A percentile compares a stretch with the other conserved stretches of the same genome.
phyloP scores from a whole-genome alignment of 148 eudicot genomes.

The Oxyria digyna region DNA sequence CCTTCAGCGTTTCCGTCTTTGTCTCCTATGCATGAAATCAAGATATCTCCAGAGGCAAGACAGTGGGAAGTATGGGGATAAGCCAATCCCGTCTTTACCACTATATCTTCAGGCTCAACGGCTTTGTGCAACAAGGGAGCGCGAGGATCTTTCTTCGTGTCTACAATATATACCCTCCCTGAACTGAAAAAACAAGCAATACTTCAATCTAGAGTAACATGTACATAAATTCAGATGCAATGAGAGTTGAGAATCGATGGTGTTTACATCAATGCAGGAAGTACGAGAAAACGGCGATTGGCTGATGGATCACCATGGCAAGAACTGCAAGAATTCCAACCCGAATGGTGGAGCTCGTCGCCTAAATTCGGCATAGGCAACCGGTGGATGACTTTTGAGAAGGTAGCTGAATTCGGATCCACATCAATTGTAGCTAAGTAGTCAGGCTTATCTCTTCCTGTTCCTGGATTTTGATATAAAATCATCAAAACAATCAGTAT shows the following conservation, averaged over 20 bases:
- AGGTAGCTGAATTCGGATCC: slow-evolving; percentile 73
- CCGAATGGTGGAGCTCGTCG: slow-evolving; percentile 92
- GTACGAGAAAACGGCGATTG: slow-evolving; percentile 67
- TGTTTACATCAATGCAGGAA: slow-evolving; percentile 67
- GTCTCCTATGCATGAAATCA: slow-evolving; percentile 92
- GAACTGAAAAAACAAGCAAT: slow-evolving; percentile 37
- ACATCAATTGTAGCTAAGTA: slow-evolving; percentile 81
- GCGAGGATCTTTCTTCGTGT: slow-evolving; percentile 55
- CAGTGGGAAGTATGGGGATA: slow-evolving; percentile 97
- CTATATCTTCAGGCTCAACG: slow-evolving; percentile 73
- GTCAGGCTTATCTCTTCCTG: slow-evolving; percentile 86
- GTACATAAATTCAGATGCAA: no score
- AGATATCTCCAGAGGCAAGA: slow-evolving; percentile 89
- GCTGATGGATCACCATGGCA: slow-evolving; percentile 83
- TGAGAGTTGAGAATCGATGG: neutral
- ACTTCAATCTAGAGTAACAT: neutral
- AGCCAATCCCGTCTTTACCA: slow-evolving; percentile 81
- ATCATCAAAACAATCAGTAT: neutral
- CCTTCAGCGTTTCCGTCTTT: slow-evolving; percentile 86
- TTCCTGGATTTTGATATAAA: slow-evolving; percentile 29
- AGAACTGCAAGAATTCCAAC: slow-evolving; percentile 99
- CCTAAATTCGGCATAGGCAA: slow-evolving; percentile 68
- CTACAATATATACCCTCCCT: slow-evolving; percentile 82
- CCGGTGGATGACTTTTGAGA: slow-evolving; percentile 79
- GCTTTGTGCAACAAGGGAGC: slow-evolving; percentile 75